Percentiles rank a stretch among this genome's conserved stretches.
Evolutionary conservation across 129 eudicot species (phyloP).

Genomic region (Helichrysum umbraculigerum): DNA sequence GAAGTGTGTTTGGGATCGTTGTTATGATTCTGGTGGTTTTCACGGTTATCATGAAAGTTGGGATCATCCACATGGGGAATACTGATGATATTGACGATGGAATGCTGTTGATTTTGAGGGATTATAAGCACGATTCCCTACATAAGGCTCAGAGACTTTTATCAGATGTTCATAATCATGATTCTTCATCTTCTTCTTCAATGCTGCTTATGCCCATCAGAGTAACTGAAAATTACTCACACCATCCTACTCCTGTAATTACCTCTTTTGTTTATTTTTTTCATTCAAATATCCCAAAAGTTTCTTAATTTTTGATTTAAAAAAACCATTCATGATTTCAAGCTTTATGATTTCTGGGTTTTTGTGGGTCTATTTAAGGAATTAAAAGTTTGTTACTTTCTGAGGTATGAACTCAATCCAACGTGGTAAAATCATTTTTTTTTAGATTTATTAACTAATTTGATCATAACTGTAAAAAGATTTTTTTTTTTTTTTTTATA

Average conservation of each 20-base stretch:
- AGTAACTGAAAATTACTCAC: conserved; percentile 38
- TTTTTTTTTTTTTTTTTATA: too few species aligned
- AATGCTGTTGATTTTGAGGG: conserved; percentile 13
- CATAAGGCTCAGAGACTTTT: conserved; percentile 43
- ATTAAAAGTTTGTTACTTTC: neutral
- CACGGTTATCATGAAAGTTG: conserved; percentile 1
- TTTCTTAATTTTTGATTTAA: neutral
- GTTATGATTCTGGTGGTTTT: conserved; percentile 5
- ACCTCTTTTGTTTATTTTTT: neutral
- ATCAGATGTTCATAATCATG: conserved; percentile 28
- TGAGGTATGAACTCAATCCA: neutral
- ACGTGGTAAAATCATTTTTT: neutral
- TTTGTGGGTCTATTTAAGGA: neutral
- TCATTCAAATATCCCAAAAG: neutral
- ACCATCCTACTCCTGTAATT: conserved; percentile 29
- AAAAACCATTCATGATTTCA: neutral
- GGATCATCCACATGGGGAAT: neutral
- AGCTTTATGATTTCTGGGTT: neutral
- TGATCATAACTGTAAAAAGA: too few species aligned
- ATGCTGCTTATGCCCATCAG: conserved; percentile 39
- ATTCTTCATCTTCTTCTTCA: conserved; percentile 10
- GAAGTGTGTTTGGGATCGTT: neutral
- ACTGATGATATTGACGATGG: neutral
- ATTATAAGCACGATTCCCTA: conserved; percentile 27
- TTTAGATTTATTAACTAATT: too few species aligned